Percentiles rank a stretch among this genome's conserved stretches.
Conservation (phyloP, 352 stramenopile genomes). For the Phytophthora litchii region DNA sequence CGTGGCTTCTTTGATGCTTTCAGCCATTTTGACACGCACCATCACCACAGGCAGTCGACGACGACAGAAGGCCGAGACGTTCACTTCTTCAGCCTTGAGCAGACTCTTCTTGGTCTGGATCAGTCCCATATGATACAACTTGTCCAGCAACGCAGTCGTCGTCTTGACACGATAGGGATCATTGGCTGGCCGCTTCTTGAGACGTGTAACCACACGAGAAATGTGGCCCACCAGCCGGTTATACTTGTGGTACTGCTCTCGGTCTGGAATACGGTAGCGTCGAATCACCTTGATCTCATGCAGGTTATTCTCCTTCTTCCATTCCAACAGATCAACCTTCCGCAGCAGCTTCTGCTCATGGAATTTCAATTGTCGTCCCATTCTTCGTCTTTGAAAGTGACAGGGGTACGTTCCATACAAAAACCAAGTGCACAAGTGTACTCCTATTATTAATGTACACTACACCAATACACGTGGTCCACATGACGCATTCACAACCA, state of each 20-base stretch:
- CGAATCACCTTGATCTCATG: constrained; percentile 98
- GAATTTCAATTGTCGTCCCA: constrained; percentile 93
- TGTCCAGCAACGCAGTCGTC: constrained; percentile 95
- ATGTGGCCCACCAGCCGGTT: constrained; percentile 97
- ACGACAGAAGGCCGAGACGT: constrained; percentile 94
- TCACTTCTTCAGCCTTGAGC: constrained; percentile 97
- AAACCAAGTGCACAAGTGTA: constrained; percentile 17
- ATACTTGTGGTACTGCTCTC: constrained; percentile 99
- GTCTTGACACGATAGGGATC: constrained; percentile 98
- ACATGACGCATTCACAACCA: constrained; percentile 31
- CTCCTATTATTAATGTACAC: constrained; percentile 2
- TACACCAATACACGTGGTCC: constrained; percentile 2
- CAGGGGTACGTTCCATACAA: constrained; percentile 17
- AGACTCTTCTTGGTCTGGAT: constrained; percentile 97
- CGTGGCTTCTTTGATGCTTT: constrained; percentile 97
- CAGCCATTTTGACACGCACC: constrained; percentile 99
- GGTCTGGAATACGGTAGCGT: constrained; percentile 97
- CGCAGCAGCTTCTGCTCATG: constrained; percentile 99
- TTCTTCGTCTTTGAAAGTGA: constrained; percentile 25
- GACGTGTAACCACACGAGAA: constrained; percentile 92
- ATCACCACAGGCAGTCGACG: constrained; percentile 98
- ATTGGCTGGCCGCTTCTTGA: constrained; percentile 95
- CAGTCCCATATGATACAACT: constrained; percentile 98
- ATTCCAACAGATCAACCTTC: constrained; percentile 99
- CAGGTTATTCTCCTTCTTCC: constrained; percentile 98